A percentile compares a stretch with the other conserved stretches of the same genome.
phyloP scores from a whole-genome alignment of 2,329 filamentous ascomycete species.

The Stemphylium lycopersici region DNA sequence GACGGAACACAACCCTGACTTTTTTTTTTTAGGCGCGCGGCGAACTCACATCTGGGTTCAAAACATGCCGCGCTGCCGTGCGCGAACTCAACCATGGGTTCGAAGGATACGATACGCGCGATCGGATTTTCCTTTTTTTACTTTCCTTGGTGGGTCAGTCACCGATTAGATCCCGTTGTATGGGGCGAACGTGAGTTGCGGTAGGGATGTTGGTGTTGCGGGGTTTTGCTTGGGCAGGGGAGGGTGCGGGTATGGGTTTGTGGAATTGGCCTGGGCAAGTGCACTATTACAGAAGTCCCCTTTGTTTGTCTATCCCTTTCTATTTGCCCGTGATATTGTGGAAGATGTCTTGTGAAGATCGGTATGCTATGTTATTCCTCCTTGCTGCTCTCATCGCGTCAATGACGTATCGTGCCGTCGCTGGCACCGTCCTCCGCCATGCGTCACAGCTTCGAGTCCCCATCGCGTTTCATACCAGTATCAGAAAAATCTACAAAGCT shows the following conservation, averaged over 20 bases:
- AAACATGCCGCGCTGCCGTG: slow-evolving; percentile 1
- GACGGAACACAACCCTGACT: too few relatives aligned
- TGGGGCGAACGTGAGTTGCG: neutral
- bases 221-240: neutral
- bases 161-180: too few relatives aligned
- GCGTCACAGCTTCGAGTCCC: slow-evolving; percentile 34
- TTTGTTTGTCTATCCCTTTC: neutral
- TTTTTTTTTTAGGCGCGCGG: slow-evolving; percentile 1
- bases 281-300: too few relatives aligned
- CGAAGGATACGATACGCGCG: neutral
- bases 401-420: neutral
- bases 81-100: neutral
- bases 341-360: too few relatives aligned
- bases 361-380: too few relatives aligned
- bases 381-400: neutral
- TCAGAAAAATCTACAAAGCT: slow-evolving; percentile 43
- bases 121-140: neutral
- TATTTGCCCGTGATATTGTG: neutral
- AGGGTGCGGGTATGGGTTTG: neutral
- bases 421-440: neutral
- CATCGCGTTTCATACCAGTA: slow-evolving; percentile 17
- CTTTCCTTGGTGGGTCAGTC: neutral
- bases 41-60: slow-evolving; percentile 6
- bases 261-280: neutral
- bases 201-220: neutral